phyloP scores from a whole-genome alignment of 2,329 filamentous ascomycete genomes.

The Aspergillus oerlinghausenensis region DNA sequence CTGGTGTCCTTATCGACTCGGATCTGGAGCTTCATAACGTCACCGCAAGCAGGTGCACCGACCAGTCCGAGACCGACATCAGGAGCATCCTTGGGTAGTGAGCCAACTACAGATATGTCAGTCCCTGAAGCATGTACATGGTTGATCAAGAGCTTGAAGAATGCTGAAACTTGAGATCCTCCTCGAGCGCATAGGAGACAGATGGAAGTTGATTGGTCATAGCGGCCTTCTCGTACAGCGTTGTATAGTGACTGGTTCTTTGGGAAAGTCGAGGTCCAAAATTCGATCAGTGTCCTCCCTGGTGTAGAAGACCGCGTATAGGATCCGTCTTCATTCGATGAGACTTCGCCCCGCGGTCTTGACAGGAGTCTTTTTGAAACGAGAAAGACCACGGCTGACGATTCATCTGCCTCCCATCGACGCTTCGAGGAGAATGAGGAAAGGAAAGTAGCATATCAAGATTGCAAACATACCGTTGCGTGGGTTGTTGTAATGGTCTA shows the following conservation, averaged over 20 bases:
- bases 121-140: background rate
- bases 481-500: constrained; percentile 78
- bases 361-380: background rate
- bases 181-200: background rate
- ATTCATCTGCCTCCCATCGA: background rate
- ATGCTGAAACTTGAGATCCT: background rate
- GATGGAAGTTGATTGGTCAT: background rate
- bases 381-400: background rate
- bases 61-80: constrained; percentile 91
- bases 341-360: background rate
- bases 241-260: background rate
- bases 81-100: constrained; percentile 70
- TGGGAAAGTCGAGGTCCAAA: background rate
- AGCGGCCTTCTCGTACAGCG: background rate
- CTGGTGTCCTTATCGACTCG: constrained; percentile 83
- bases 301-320: background rate
- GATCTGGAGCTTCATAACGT: constrained; percentile 93
- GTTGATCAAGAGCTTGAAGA: background rate
- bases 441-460: background rate
- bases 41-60: constrained; percentile 82
- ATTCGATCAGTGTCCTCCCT: background rate
- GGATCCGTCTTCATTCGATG: background rate
- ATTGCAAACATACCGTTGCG: constrained; percentile 52
- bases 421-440: background rate
- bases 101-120: constrained; percentile 48